Evolutionary conservation across 2,329 filamentous ascomycete species (phyloP), one percentile per base, ranked within the genome.

Genomic region (Beauveria bassiana): DNA sequence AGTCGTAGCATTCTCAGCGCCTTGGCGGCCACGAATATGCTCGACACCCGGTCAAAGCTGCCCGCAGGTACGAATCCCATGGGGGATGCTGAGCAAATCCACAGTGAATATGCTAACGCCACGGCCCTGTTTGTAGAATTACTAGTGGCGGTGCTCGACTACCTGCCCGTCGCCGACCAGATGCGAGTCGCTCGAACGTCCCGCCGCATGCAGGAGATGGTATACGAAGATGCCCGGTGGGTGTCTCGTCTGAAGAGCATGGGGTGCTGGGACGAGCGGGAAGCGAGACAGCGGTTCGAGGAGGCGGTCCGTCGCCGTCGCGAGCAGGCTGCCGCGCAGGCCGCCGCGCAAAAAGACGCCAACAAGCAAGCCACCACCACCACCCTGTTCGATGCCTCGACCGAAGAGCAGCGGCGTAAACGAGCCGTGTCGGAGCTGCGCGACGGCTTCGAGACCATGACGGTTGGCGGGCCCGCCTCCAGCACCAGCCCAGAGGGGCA

Each of bases 201-300:
- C 62, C 89, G 85, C 70, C 89, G 91, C 64, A 85, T 98, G 82
- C 88, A 89, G 71, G 95, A 99, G 76, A 99, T 99, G 93, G 93
- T 97, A 3, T 99, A 98, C 75, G 95, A 99, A 73, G 95, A 99
- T 74, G 91, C 92, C 55, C 84, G 93, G 77, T 99, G 95, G 95
- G 89, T 98, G 45, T 86, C 90, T 65, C 84, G 90, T 65, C 76
- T 99, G 60, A 89, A 89, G 71, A 86, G 83, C 62, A 96, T 99
- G 86, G 90, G 88, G 2, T 89, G 90, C 66, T 99, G 95, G 95
- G 88, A 96, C 70, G 95, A 99, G 71, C 74, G 79, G 3, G 93
- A 96, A 71, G 95, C 95, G 5, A 83, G 93, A 64, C 86, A 84
- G 67, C 79, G 90, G 59, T 90, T 91, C 58, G 93, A 97, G 64